phyloP scores from a whole-genome alignment of 495 filamentous ascomycete genomes.

The Thermochaetoides thermophila region DNA sequence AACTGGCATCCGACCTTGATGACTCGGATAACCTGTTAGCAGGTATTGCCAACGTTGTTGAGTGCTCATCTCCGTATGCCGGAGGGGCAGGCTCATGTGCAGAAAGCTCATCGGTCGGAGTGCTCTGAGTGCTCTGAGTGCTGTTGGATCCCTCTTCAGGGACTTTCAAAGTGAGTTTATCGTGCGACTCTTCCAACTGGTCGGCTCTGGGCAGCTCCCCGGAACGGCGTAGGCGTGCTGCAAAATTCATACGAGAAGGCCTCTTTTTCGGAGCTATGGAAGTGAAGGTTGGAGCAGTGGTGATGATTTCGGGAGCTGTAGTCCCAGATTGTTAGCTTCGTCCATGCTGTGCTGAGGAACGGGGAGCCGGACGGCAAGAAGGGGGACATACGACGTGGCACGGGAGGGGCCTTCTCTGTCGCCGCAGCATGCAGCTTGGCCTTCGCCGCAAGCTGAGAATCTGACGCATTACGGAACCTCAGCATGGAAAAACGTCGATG shows the following conservation, averaged over 20 bases:
- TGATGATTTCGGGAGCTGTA: conserved; percentile 80
- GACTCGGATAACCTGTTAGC: conserved; percentile 74
- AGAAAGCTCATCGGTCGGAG: too few species aligned
- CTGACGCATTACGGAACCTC: conserved; percentile 83
- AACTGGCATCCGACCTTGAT: conserved; percentile 77
- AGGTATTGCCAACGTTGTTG: conserved; percentile 50
- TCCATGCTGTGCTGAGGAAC: too few species aligned
- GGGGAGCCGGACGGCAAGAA: conserved; percentile 4
- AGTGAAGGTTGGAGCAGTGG: conserved; percentile 73
- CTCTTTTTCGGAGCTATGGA: conserved; percentile 33
- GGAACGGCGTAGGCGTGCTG: conserved; percentile 28
- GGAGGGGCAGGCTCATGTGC: conserved; percentile 32
- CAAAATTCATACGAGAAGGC: conserved; percentile 34
- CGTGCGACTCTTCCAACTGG: conserved; percentile 14
- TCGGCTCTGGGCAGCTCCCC: conserved; percentile 26
- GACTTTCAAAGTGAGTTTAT: conserved; percentile 13
- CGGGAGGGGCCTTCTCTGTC: conserved; percentile 47
- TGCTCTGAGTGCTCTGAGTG: too few species aligned
- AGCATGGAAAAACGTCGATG: conserved; percentile 76
- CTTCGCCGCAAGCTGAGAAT: conserved; percentile 71
- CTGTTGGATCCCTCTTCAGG: conserved; percentile 28
- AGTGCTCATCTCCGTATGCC: conserved; percentile 50
- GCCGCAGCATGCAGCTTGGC: conserved; percentile 55
- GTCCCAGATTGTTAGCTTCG: too few species aligned
- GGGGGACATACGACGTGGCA: conserved; percentile 50